phyloP scores from a whole-genome alignment of 2,329 filamentous ascomycete species.

The Endocalyx cinctus region DNA sequence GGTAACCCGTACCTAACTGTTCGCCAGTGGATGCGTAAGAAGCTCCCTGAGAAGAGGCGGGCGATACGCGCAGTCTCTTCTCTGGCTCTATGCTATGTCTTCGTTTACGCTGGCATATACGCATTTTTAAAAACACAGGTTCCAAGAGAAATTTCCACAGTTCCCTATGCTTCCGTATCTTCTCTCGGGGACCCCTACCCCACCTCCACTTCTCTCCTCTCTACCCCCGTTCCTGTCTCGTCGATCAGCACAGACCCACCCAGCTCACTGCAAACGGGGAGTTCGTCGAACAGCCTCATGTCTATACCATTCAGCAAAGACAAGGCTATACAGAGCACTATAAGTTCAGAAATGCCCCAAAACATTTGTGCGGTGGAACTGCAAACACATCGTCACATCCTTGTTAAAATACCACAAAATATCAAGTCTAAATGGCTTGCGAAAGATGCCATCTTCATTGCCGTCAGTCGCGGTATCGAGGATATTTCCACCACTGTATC shows the following conservation, averaged over 20 bases:
- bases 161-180: conserved; percentile 27
- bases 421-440: conserved; percentile 52
- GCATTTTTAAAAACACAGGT: conserved; percentile 12
- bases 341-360: conserved; percentile 23
- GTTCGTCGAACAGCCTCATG: conserved; percentile 29
- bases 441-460: conserved; percentile 52
- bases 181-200: conserved; percentile 14
- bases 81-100: conserved; percentile 14
- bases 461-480: conserved; percentile 45
- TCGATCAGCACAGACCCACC: conserved; percentile 26
- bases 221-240: conserved; percentile 18
- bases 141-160: conserved; percentile 23
- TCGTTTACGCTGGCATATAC: conserved; percentile 15
- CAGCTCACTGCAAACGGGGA: conserved; percentile 27
- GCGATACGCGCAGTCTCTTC: conserved; percentile 7
- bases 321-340: conserved; percentile 19
- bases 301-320: conserved; percentile 39
- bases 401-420: conserved; percentile 47
- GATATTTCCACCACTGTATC: conserved; percentile 45
- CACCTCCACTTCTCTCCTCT: conserved; percentile 15
- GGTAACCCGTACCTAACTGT: too few species aligned
- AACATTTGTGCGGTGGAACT: conserved; percentile 42
- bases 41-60: background rate
- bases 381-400: conserved; percentile 44
- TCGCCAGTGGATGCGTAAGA: background rate